Percentiles rank a stretch among this genome's conserved stretches.
These are phyloP conservation scores for Cupressus sempervirens DNA, from an alignment of 75 land plant genomes.

Conservation along the genomic window DNA sequence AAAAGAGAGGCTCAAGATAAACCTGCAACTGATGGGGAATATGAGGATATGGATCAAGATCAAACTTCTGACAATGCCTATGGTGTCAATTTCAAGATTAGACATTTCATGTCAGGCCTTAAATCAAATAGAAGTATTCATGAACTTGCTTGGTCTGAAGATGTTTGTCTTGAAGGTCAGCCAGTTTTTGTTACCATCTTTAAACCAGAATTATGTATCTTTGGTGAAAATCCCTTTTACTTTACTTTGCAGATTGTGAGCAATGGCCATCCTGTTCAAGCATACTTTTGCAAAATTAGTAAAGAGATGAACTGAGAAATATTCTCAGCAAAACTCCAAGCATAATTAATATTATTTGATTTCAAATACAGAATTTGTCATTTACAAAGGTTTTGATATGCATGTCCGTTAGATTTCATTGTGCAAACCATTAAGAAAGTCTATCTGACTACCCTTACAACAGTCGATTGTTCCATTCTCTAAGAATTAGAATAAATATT, in stretches of 20 bases:
- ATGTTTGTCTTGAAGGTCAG: constrained; percentile 80
- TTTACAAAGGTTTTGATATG: neutral
- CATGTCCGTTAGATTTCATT: neutral
- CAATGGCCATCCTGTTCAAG: neutral
- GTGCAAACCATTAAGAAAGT: neutral
- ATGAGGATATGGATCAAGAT: constrained; percentile 27
- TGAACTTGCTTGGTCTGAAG: constrained; percentile 76
- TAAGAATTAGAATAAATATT: neutral
- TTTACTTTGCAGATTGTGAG: neutral
- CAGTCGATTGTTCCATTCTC: neutral
- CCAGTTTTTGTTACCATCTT: neutral
- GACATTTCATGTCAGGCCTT: constrained; percentile 42
- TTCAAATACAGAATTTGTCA: neutral
- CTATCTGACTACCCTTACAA: neutral
- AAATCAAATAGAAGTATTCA: constrained; percentile 40
- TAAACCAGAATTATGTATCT: neutral
- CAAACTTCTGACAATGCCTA: constrained; percentile 26
- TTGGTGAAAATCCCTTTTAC: neutral
- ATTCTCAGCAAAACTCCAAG: neutral
- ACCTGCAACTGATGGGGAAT: neutral
- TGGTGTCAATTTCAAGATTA: constrained; percentile 9
- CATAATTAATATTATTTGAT: neutral
- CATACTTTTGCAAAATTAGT: neutral
- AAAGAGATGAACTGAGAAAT: neutral
- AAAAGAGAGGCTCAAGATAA: constrained; percentile 54